Conservation (phyloP, 345 rosid genomes). For the Dovyalis caffra region DNA sequence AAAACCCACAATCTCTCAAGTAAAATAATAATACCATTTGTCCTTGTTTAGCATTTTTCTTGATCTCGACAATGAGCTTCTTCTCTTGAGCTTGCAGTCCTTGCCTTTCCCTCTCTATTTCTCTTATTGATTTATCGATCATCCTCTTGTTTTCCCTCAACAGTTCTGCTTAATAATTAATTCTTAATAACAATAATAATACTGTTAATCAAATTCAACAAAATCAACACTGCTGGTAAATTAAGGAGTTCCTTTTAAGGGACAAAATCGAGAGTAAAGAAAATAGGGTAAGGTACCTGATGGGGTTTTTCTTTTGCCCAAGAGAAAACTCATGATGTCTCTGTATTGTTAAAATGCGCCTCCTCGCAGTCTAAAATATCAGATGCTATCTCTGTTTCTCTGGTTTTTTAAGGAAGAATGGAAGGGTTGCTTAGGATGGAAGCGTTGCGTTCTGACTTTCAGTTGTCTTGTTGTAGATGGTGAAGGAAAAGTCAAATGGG, state of each 20-base stretch:
- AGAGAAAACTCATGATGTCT: constrained; percentile 65
- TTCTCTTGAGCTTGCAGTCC: constrained; percentile 85
- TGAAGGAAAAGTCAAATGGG: too few species aligned
- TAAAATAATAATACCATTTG: constrained; percentile 60
- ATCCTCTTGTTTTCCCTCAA: constrained; percentile 95
- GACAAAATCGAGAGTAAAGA: neutral
- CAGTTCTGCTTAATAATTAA: constrained; percentile 42
- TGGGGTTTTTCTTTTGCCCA: constrained; percentile 70
- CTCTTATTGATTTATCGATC: constrained; percentile 93
- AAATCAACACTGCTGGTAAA: neutral
- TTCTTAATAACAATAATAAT: too few species aligned
- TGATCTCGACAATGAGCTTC: constrained; percentile 84
- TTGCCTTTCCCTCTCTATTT: constrained; percentile 95
- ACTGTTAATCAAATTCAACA: neutral
- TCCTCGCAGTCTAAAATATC: too few species aligned
- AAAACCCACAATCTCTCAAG: neutral
- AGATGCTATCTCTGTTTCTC: too few species aligned
- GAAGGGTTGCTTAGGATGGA: too few species aligned
- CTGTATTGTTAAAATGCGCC: too few species aligned
- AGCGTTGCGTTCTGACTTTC: too few species aligned
- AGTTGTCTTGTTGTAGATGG: too few species aligned
- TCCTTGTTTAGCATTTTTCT: constrained; percentile 93
- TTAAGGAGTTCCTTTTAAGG: too few species aligned
- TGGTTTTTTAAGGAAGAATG: too few species aligned
- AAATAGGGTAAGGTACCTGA: constrained; percentile 24